A percentile compares a stretch with the other conserved stretches of the same genome.
phyloP scores from a whole-genome alignment of 1,139 yeast species.

The Pichia sp. region DNA sequence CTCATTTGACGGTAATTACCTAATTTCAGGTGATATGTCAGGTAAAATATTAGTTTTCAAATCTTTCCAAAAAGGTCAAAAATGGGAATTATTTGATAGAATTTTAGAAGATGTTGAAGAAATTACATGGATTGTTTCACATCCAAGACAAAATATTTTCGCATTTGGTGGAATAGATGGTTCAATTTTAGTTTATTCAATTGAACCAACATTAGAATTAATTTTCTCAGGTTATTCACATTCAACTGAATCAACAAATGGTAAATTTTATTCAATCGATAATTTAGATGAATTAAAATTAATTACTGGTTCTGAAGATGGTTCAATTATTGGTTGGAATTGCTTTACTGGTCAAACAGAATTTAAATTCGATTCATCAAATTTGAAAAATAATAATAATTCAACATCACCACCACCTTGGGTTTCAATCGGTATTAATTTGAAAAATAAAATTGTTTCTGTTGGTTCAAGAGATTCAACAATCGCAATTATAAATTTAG shows the following conservation, averaged over 20 bases:
- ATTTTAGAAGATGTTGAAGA: slow-evolving; percentile 85
- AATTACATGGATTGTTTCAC: slow-evolving; percentile 67
- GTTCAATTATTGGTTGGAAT: slow-evolving; percentile 83
- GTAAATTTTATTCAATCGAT: slow-evolving; percentile 59
- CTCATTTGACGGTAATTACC: slow-evolving; percentile 70
- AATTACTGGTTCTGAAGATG: slow-evolving; percentile 82
- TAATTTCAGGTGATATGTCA: slow-evolving; percentile 90
- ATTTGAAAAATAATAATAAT: slow-evolving; percentile 60
- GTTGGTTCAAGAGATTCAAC: slow-evolving; percentile 86
- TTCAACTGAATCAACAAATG: slow-evolving; percentile 70
- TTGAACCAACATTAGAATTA: slow-evolving; percentile 58
- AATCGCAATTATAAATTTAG: slow-evolving; percentile 65
- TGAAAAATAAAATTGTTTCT: slow-evolving; percentile 44
- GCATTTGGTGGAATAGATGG: slow-evolving; percentile 96
- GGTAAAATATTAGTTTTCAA: slow-evolving; percentile 76
- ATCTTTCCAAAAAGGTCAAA: slow-evolving; percentile 66
- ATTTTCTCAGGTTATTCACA: slow-evolving; percentile 78
- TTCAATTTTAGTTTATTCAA: slow-evolving; percentile 87
- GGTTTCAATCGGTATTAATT: slow-evolving; percentile 54
- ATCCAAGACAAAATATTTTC: slow-evolving; percentile 69
- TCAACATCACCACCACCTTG: slow-evolving; percentile 73
- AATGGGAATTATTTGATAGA: slow-evolving; percentile 60
- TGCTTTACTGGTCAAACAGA: slow-evolving; percentile 66
- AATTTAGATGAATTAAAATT: slow-evolving; percentile 58
- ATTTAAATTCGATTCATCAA: slow-evolving; percentile 56